Conservation (phyloP, 768 basidiomycete species). For the Gyrodon lividus region DNA sequence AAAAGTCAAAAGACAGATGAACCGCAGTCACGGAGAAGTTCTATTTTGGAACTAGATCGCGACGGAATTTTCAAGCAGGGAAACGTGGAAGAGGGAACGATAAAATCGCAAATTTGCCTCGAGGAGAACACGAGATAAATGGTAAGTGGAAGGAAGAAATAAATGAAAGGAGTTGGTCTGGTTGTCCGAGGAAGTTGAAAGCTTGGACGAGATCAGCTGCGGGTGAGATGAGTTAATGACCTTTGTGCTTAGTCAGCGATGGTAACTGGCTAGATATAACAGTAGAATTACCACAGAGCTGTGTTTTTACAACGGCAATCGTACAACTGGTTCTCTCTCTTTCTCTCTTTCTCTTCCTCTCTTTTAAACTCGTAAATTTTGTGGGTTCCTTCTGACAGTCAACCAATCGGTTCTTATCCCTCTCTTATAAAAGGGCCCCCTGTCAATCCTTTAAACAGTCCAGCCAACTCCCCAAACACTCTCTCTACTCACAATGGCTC, state of each 20-base stretch:
- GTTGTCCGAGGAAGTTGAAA: too few relatives aligned
- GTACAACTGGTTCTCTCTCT: constrained; percentile 6
- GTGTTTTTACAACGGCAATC: background rate
- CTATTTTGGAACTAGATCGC: background rate
- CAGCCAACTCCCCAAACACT: background rate
- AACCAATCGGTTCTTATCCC: constrained; percentile 6
- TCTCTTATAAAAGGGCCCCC: constrained; percentile 14
- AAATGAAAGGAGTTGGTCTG: background rate
- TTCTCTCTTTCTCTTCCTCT: background rate
- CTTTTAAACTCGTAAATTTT: background rate
- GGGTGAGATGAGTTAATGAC: background rate
- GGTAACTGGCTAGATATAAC: too few relatives aligned
- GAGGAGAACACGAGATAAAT: background rate
- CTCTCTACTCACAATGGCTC: constrained; percentile 26
- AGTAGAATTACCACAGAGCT: background rate
- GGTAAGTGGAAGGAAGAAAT: background rate
- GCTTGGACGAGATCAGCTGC: background rate
- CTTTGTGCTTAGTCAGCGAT: constrained; percentile 6
- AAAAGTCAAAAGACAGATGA: background rate
- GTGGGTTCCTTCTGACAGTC: too few relatives aligned
- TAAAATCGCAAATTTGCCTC: background rate
- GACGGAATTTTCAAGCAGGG: background rate
- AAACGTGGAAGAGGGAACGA: background rate
- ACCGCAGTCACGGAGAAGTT: background rate
- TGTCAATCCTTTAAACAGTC: constrained; percentile 15